phyloP scores from a whole-genome alignment of 2,329 filamentous ascomycete species.

The Massarina eburnea region DNA sequence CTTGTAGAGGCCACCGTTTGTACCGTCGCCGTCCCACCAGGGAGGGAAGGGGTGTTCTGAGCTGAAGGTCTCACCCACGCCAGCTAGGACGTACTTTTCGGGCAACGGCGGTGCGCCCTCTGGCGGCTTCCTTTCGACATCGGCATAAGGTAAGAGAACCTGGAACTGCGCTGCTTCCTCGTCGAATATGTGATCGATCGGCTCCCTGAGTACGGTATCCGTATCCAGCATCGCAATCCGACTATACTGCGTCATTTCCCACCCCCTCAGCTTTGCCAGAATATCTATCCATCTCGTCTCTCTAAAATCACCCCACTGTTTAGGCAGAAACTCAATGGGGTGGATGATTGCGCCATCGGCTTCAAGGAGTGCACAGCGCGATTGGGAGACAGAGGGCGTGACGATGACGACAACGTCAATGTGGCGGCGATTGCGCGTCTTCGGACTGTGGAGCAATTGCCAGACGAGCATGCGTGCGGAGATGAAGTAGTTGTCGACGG shows the following conservation, averaged over 20 bases:
- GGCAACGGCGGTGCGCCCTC: not conserved
- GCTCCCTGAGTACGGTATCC: slow-evolving; percentile 34
- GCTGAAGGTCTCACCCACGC: slow-evolving; percentile 31
- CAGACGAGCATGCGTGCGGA: slow-evolving; percentile 44
- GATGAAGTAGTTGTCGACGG: slow-evolving; percentile 38
- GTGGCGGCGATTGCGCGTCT: slow-evolving; percentile 32
- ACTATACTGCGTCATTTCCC: slow-evolving; percentile 41
- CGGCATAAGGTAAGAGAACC: not conserved
- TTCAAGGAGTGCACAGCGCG: slow-evolving; percentile 27
- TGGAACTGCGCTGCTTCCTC: slow-evolving; percentile 20
- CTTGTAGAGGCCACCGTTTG: not conserved
- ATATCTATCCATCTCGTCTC: slow-evolving; percentile 14
- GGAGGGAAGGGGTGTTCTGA: slow-evolving; percentile 36
- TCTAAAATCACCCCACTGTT: slow-evolving; percentile 7
- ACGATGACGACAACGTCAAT: slow-evolving; percentile 43
- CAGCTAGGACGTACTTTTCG: slow-evolving; percentile 41
- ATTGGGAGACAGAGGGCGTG: slow-evolving; percentile 21
- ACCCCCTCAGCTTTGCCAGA: slow-evolving; percentile 44
- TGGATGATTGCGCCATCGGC: slow-evolving; percentile 44
- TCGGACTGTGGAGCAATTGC: slow-evolving; percentile 42
- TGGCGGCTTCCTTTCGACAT: not conserved
- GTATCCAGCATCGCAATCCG: slow-evolving; percentile 41
- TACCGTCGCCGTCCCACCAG: slow-evolving; percentile 4
- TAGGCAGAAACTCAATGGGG: slow-evolving; percentile 34
- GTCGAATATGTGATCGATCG: slow-evolving; percentile 39